Evolutionary conservation across 2,329 filamentous ascomycete species (phyloP).

Genomic region (Lasiodiplodia gonubiensis): DNA sequence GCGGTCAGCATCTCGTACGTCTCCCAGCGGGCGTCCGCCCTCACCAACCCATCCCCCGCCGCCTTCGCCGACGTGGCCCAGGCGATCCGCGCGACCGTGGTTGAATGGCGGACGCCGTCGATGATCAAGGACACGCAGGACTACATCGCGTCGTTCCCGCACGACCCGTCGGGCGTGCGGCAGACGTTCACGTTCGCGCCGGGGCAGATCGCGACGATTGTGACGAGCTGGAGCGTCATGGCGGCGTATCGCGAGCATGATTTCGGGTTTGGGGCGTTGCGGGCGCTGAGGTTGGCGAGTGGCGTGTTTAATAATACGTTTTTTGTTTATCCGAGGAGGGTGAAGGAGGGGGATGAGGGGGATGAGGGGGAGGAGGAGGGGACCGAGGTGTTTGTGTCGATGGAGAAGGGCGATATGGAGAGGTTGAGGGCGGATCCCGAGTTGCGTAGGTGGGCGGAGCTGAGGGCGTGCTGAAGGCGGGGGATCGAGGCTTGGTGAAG

Average conservation of each 20-base stretch:
- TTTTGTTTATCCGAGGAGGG: conserved; percentile 32
- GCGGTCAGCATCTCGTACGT: too few relatives aligned
- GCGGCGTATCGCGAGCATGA: conserved; percentile 37
- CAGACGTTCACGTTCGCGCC: conserved; percentile 34
- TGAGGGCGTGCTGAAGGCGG: not conserved
- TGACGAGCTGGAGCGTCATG: conserved; percentile 37
- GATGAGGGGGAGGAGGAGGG: conserved; percentile 32
- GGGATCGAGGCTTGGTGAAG: too few relatives aligned
- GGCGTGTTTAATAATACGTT: conserved; percentile 32
- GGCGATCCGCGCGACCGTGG: conserved; percentile 31
- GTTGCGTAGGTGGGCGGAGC: conserved; percentile 31
- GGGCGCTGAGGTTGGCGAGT: conserved; percentile 31
- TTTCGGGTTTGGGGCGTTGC: conserved; percentile 39
- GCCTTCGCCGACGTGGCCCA: too few relatives aligned
- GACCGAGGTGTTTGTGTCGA: conserved; percentile 32
- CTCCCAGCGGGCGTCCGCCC: too few relatives aligned
- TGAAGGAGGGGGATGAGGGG: conserved; percentile 8
- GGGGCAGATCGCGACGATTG: conserved; percentile 35
- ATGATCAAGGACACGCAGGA: conserved; percentile 33
- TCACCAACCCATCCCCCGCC: too few relatives aligned
- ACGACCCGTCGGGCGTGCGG: conserved; percentile 34
- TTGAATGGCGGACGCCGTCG: conserved; percentile 29
- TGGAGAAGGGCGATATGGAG: conserved; percentile 29
- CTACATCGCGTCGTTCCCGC: conserved; percentile 34
- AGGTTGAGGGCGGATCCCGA: conserved; percentile 32